Evolutionary conservation across 805 yeast species (phyloP).

Genomic region (Nakazawaea siamensis): DNA sequence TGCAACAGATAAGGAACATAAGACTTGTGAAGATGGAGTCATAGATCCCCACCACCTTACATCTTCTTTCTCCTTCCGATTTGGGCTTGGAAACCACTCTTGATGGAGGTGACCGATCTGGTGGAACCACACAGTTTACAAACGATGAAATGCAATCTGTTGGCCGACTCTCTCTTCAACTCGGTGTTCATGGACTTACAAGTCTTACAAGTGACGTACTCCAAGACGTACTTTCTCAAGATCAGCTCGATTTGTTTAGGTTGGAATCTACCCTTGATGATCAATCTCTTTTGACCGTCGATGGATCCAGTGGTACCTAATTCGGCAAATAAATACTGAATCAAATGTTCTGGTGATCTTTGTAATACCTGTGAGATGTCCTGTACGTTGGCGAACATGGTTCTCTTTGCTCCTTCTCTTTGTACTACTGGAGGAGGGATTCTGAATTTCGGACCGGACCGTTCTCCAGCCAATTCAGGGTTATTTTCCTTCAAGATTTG

Average conservation of each 20-base stretch:
- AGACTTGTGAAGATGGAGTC: slow-evolving; percentile 7
- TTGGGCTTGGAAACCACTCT: slow-evolving; percentile 99
- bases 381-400: slow-evolving; percentile 92
- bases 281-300: slow-evolving; percentile 95
- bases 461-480: slow-evolving; percentile 97
- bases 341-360: slow-evolving; percentile 94
- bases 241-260: slow-evolving; percentile 97
- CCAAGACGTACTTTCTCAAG: slow-evolving; percentile 90
- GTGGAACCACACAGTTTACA: slow-evolving; percentile 98
- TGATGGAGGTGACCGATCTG: slow-evolving; percentile 92
- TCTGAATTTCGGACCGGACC: slow-evolving; percentile 85
- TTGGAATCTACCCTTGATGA: slow-evolving; percentile 96
- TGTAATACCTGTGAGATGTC: slow-evolving; percentile 90
- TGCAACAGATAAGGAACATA: slow-evolving; percentile 19
- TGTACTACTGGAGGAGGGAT: slow-evolving; percentile 96
- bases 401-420: slow-evolving; percentile 96
- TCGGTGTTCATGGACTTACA: slow-evolving; percentile 97
- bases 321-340: slow-evolving; percentile 95
- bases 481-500: slow-evolving; percentile 80
- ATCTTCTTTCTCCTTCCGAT: slow-evolving; percentile 81
- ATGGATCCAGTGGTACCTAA: slow-evolving; percentile 99
- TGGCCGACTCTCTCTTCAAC: slow-evolving; percentile 89
- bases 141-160: slow-evolving; percentile 94
- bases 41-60: background rate
- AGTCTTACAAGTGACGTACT: slow-evolving; percentile 97